These are phyloP conservation scores for Silene conica DNA, from an alignment of 148 eudicot species.

Conservation along the genomic window DNA sequence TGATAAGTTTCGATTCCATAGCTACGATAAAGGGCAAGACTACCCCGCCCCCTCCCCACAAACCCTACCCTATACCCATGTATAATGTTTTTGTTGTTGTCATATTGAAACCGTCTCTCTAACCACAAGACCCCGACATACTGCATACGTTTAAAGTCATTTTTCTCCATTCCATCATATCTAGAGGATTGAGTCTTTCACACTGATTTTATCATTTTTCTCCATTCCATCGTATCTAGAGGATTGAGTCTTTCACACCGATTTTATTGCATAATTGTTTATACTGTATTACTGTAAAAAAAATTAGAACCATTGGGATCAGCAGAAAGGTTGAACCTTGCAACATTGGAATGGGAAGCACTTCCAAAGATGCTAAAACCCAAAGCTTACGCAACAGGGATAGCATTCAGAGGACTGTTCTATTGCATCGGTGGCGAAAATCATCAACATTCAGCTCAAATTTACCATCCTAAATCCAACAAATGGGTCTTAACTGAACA, in stretches of 20 bases:
- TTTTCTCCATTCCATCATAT: neutral
- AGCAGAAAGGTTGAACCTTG: conserved; percentile 1
- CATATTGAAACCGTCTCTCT: too few species aligned
- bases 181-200: neutral
- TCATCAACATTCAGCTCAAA: neutral
- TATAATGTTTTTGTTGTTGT: too few species aligned
- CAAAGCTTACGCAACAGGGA: neutral
- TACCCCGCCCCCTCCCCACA: too few species aligned
- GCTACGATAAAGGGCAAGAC: too few species aligned
- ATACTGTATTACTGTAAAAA: neutral
- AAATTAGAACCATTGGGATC: neutral
- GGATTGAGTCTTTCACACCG: neutral
- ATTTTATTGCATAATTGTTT: neutral
- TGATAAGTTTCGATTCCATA: neutral
- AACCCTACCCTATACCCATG: too few species aligned
- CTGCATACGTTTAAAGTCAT: neutral
- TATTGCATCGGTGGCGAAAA: conserved; percentile 3
- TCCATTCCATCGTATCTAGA: neutral
- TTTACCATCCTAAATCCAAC: neutral
- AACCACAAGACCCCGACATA: too few species aligned
- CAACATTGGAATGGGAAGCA: conserved; percentile 3
- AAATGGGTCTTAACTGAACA: neutral
- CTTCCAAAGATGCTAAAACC: neutral
- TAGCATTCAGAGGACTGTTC: neutral
- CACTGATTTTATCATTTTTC: neutral